Evolutionary conservation across 805 yeast species (phyloP).

Genomic region (Wickerhamomyces strasburgensis): DNA sequence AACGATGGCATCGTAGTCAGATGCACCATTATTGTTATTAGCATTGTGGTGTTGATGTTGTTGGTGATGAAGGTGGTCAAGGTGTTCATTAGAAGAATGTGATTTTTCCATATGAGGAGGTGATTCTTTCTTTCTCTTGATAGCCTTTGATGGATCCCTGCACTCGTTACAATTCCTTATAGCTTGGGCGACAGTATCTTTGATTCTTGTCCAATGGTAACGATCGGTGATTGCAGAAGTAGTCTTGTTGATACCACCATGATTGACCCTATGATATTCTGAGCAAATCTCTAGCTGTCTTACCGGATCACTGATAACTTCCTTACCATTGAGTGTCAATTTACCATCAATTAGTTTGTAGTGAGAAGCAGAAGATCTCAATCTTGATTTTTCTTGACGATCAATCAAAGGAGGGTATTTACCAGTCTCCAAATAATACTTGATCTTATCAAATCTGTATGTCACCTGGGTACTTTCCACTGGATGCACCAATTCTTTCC

Average conservation of each 20-base stretch:
- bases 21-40: slow-evolving; percentile 2
- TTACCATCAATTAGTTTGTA: slow-evolving; percentile 69
- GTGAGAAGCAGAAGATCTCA: slow-evolving; percentile 74
- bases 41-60: slow-evolving; percentile 1
- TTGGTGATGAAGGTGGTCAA: slow-evolving; percentile 2
- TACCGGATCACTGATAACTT: slow-evolving; percentile 74
- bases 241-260: slow-evolving; percentile 86
- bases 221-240: slow-evolving; percentile 71
- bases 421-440: slow-evolving; percentile 75
- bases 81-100: not conserved
- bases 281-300: slow-evolving; percentile 72
- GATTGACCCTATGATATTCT: slow-evolving; percentile 62
- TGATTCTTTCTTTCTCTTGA: slow-evolving; percentile 15
- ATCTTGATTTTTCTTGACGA: slow-evolving; percentile 81
- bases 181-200: slow-evolving; percentile 78
- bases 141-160: slow-evolving; percentile 20
- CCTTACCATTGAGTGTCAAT: slow-evolving; percentile 69
- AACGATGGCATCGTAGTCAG: slow-evolving; percentile 14
- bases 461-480: slow-evolving; percentile 39
- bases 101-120: slow-evolving; percentile 3
- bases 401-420: slow-evolving; percentile 79
- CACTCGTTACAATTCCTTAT: slow-evolving; percentile 75
- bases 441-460: slow-evolving; percentile 65
- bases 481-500: slow-evolving; percentile 63
- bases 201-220: slow-evolving; percentile 89